phyloP scores from a whole-genome alignment of 1,284 basidiomycete genomes.

The Entoloma clypeatum region DNA sequence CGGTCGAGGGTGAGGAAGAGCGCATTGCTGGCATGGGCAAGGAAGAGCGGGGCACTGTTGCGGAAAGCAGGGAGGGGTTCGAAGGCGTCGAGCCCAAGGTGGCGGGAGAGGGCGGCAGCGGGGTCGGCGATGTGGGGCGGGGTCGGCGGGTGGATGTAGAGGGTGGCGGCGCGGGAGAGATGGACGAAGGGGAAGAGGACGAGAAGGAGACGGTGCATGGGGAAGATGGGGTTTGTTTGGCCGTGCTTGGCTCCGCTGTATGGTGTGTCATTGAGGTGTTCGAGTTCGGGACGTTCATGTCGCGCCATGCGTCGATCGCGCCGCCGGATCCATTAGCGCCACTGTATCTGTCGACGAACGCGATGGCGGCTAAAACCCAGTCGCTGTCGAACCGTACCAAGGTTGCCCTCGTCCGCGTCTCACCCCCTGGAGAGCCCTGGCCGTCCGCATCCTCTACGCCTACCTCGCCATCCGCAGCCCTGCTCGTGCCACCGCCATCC shows the following conservation, averaged over 20 bases:
- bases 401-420: constrained; percentile 46
- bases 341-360: constrained; percentile 34
- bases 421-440: constrained; percentile 44
- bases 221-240: constrained; percentile 28
- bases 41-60: too few relatives aligned
- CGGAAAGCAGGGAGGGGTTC: constrained; percentile 50
- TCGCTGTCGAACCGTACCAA: constrained; percentile 43
- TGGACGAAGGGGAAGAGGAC: constrained; percentile 25
- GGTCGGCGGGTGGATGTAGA: too few relatives aligned
- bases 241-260: constrained; percentile 1
- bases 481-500: constrained; percentile 30
- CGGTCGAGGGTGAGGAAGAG: constrained; percentile 58
- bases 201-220: too few relatives aligned
- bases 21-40: constrained; percentile 42
- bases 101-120: constrained; percentile 57
- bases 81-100: constrained; percentile 66
- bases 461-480: constrained; percentile 44
- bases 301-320: constrained; percentile 34
- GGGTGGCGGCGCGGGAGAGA: constrained; percentile 45
- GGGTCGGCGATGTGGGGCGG: too few relatives aligned
- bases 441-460: constrained; percentile 44
- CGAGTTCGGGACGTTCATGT: constrained; percentile 49
- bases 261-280: constrained; percentile 42
- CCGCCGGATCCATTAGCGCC: constrained; percentile 40
- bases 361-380: constrained; percentile 39